These are phyloP conservation scores for Moesziomyces aphidis DNA, from an alignment of 1,284 basidiomycete species.

Conservation along the genomic window DNA sequence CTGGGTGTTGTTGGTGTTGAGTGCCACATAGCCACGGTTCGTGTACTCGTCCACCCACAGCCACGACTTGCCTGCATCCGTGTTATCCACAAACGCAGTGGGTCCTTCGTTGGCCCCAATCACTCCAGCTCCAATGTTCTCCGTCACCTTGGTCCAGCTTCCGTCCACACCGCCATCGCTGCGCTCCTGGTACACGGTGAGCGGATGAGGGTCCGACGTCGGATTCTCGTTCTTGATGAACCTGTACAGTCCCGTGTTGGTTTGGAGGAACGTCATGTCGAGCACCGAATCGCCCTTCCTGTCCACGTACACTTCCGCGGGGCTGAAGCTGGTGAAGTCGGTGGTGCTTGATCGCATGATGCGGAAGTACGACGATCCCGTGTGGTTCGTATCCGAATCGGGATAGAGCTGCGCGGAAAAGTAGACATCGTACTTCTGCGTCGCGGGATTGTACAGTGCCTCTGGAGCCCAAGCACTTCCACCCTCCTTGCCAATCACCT, in stretches of 20 bases:
- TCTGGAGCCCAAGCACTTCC: conserved; percentile 28
- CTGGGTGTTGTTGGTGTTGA: conserved; percentile 4
- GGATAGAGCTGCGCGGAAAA: conserved; percentile 12
- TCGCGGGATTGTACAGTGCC: conserved; percentile 14
- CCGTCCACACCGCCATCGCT: conserved; percentile 10
- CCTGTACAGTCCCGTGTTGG: conserved; percentile 11
- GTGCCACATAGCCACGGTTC: conserved; percentile 15
- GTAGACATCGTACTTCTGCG: conserved; percentile 16
- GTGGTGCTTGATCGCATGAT: conserved; percentile 18
- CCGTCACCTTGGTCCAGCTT: conserved; percentile 15
- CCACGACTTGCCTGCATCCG: conserved; percentile 5
- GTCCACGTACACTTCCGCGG: conserved; percentile 15
- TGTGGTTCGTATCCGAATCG: conserved; percentile 5
- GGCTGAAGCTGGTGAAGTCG: conserved; percentile 16
- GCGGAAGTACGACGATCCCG: conserved; percentile 4
- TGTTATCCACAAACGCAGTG: conserved; percentile 18
- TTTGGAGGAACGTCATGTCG: conserved; percentile 21
- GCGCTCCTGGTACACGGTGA: conserved; percentile 18
- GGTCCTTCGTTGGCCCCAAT: conserved; percentile 14
- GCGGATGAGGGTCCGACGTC: conserved; percentile 16
- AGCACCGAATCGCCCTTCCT: conserved; percentile 9
- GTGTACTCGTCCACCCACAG: conserved; percentile 22
- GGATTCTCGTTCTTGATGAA: conserved; percentile 32
- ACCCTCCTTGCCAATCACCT: conserved; percentile 6
- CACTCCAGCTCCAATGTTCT: conserved; percentile 12